Evolutionary conservation across 176 grass and related monocot species (phyloP).

Genomic region (Coix lacrymajobi): DNA sequence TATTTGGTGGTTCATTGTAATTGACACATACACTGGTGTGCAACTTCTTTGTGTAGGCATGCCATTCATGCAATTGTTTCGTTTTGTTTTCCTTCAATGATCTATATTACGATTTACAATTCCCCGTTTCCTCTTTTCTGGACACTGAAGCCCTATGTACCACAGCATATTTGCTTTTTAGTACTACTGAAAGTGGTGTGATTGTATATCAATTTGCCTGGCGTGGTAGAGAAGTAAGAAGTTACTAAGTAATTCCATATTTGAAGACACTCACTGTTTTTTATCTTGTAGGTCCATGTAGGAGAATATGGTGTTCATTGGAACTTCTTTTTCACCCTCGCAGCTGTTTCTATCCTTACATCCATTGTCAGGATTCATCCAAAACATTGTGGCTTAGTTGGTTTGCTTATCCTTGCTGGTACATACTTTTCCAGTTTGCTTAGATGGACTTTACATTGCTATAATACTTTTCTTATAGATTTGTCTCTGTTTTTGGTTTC

Average conservation of each 20-base stretch:
- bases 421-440: conserved; percentile 15
- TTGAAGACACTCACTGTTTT: conserved; percentile 16
- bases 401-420: conserved; percentile 75
- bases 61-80: conserved; percentile 3
- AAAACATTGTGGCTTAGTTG: conserved; percentile 72
- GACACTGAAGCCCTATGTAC: not conserved
- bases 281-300: conserved; percentile 72
- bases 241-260: conserved; percentile 9
- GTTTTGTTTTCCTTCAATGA: not conserved
- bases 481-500: conserved; percentile 7
- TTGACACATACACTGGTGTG: not conserved
- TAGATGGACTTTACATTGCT: conserved; percentile 1
- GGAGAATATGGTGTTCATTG: conserved; percentile 97
- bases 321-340: conserved; percentile 99
- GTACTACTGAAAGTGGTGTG: not conserved
- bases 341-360: conserved; percentile 77
- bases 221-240: not conserved
- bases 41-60: not conserved
- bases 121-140: not conserved
- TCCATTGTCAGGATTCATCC: conserved; percentile 70
- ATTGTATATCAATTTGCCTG: not conserved
- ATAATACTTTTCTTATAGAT: conserved; percentile 2
- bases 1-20: conserved; percentile 7
- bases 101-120: not conserved
- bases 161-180: not conserved